Percentiles rank a stretch among this genome's conserved stretches.
Evolutionary conservation across 2,329 filamentous ascomycete species (phyloP).

Genomic region (Metarhizium rileyi): DNA sequence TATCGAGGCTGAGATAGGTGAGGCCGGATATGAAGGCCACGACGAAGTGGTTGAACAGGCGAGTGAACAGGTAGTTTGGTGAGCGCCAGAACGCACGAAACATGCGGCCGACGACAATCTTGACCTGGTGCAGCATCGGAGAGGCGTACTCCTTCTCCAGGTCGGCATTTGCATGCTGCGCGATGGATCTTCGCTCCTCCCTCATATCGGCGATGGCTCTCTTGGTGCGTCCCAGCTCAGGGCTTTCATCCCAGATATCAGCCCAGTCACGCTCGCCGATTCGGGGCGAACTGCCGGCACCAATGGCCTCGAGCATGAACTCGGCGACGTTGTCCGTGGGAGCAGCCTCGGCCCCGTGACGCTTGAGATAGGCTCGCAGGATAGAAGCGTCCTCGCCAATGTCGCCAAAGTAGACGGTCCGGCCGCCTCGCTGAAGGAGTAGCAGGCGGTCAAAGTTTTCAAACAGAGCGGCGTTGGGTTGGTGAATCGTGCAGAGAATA

Average conservation of each 20-base stretch:
- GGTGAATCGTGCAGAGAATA: slow-evolving; percentile 85
- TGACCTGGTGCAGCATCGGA: slow-evolving; percentile 68
- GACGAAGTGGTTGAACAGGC: slow-evolving; percentile 73
- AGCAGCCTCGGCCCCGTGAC: slow-evolving; percentile 49
- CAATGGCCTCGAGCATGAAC: slow-evolving; percentile 81
- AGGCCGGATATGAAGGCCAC: slow-evolving; percentile 73
- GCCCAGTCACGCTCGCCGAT: slow-evolving; percentile 71
- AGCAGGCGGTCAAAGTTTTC: slow-evolving; percentile 81
- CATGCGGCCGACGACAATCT: slow-evolving; percentile 61
- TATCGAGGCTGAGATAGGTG: slow-evolving; percentile 67
- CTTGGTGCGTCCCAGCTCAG: slow-evolving; percentile 59
- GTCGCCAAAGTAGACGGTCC: slow-evolving; percentile 78
- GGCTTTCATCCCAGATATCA: slow-evolving; percentile 66
- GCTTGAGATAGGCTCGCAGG: slow-evolving; percentile 54
- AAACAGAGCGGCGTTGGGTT: slow-evolving; percentile 77
- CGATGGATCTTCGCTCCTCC: slow-evolving; percentile 38
- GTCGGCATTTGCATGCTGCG: slow-evolving; percentile 34
- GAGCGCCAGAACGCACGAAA: slow-evolving; percentile 77
- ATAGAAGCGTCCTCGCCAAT: slow-evolving; percentile 65
- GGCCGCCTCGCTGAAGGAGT: slow-evolving; percentile 66
- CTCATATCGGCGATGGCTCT: slow-evolving; percentile 59
- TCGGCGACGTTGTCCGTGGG: slow-evolving; percentile 54
- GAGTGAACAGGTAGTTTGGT: slow-evolving; percentile 81
- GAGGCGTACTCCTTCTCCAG: slow-evolving; percentile 73
- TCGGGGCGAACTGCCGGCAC: slow-evolving; percentile 62